These are phyloP conservation scores for Conringia planisiliqua DNA, from an alignment of 345 rosid genomes.

Conservation along the genomic window DNA sequence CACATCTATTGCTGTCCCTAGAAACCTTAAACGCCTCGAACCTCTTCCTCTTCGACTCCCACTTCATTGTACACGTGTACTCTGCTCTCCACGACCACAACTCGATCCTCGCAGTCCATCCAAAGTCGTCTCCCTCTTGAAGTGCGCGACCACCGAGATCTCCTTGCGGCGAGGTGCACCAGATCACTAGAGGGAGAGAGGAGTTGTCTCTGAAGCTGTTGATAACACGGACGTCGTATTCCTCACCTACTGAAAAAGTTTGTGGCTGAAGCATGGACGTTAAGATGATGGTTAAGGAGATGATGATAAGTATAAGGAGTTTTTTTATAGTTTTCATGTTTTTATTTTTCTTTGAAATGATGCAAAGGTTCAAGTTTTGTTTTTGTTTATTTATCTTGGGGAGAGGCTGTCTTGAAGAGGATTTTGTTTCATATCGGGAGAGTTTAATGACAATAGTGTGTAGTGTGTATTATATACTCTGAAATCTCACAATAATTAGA, in stretches of 20 bases:
- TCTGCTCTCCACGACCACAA: constrained; percentile 40
- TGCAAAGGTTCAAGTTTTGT: background rate
- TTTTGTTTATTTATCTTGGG: too few relatives aligned
- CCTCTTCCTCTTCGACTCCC: constrained; percentile 53
- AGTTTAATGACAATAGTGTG: background rate
- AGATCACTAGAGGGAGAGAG: constrained; percentile 73
- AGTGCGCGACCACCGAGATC: constrained; percentile 95
- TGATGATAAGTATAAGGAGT: constrained; percentile 12
- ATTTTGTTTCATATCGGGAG: background rate
- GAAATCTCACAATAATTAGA: background rate
- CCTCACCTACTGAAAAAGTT: constrained; percentile 32
- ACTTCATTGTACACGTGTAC: constrained; percentile 71
- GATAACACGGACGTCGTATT: constrained; percentile 74
- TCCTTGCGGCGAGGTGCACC: constrained; percentile 63
- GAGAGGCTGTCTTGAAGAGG: background rate
- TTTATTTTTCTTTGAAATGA: background rate
- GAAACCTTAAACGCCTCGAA: constrained; percentile 67
- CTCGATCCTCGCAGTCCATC: constrained; percentile 57
- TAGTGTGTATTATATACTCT: too few relatives aligned
- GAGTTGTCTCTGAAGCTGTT: constrained; percentile 86
- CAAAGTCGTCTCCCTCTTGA: constrained; percentile 83
- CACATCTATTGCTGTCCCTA: constrained; percentile 57
- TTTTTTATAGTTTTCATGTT: constrained; percentile 40
- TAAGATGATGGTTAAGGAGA: constrained; percentile 33
- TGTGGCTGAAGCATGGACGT: constrained; percentile 38